Evolutionary conservation across 2,329 filamentous ascomycete species (phyloP), one percentile per base, ranked within the genome.

Genomic region (Ilyonectria sp.): DNA sequence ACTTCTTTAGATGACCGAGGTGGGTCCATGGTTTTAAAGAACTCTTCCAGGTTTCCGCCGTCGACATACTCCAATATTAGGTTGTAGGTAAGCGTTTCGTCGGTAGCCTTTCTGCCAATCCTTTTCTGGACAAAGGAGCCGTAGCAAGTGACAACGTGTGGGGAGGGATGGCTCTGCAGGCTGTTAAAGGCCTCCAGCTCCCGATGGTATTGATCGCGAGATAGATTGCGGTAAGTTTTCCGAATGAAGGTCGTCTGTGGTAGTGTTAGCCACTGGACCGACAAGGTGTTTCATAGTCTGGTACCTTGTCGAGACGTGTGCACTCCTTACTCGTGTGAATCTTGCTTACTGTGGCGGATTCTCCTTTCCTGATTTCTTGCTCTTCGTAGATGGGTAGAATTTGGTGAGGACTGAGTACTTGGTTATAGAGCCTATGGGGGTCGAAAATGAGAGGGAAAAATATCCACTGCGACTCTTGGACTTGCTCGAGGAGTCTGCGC

Each of bases 41-140:
- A 66, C 8, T 53, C 2, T 13, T 56, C 57, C 15, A 70, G 49
- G 43, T 56, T 55, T 4, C 44, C 62, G 7, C 65, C 61, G 0
- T 57, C 40, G 11, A 60, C 62, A 37, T 46, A 56, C 8, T 63
- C 65, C 1, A 70, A 29, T 33, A 70, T 54, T 2, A 70, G 58
- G 26, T 60, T 70, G 50, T 62, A 68, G 4, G 68, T 65, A 13
- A 10, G 31, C 6, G 26, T 40, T 1, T 17, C 23, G 4, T 58
- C 46, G 26, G 26, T 33, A 33, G 6, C 11, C 1, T 4, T 33
- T 33, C 31, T 6, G 26, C 26, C 6, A 1, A 4, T 46, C 17
- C 4, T 23, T 31, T 4, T 11, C 26, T 70, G 68, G 1, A 31
- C 17, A 26, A 62, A 70, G 23, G 23, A 63, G 31, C 68, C 68